Evolutionary conservation across 139 green algal species (phyloP), one percentile per base, ranked within the genome.

Genomic region (Tetradesmus obliquus): DNA sequence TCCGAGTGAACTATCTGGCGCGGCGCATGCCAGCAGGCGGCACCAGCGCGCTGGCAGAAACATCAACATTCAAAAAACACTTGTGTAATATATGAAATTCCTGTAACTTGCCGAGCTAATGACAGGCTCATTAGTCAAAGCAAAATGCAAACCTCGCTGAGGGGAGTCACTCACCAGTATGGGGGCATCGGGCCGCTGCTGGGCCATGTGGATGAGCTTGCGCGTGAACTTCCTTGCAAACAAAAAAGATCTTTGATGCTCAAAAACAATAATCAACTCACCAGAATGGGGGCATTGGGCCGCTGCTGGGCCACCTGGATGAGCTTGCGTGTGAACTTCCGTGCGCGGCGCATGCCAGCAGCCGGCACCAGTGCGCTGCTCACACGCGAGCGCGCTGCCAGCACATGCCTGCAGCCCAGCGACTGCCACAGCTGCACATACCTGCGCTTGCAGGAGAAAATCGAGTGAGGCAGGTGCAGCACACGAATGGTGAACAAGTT

Each of bases 391-490:
- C 90, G 71, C 0, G 83, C 83, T 54, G 66, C 51, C 5, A 92
- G 55, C 13, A 92, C 86, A 3, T 74, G 55, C 24, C 12, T 79
- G 87, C 15, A 91, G 1, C 87, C 87, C 12, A 91, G 22, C 22
- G 87, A 91, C 10, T 45, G 80, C 87, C 87, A 91, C 19, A 91
- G 87, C 9, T 91, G 17, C 9, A 45, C 51, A 24, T 91, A 91
- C 54, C 87, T 91, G 87, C 72, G 60, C 60, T 71, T 71, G 60
- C 57, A 71, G 55, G 51, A 13, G n/a, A 58, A 32, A 69, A 69
- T 45, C 15, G 55, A 55, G 13, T 32, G 20, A 71, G 81, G 66
- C 9, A 71, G 81, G 15, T 20, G 2, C 7, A 57, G 17, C 9
- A 3, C n/a, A n/a, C n/a, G n/a, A n/a, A n/a, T n/a, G n/a, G n/a